Conservation (phyloP, 495 filamentous ascomycete species). For the Friedmanniomyces endolithicus region DNA sequence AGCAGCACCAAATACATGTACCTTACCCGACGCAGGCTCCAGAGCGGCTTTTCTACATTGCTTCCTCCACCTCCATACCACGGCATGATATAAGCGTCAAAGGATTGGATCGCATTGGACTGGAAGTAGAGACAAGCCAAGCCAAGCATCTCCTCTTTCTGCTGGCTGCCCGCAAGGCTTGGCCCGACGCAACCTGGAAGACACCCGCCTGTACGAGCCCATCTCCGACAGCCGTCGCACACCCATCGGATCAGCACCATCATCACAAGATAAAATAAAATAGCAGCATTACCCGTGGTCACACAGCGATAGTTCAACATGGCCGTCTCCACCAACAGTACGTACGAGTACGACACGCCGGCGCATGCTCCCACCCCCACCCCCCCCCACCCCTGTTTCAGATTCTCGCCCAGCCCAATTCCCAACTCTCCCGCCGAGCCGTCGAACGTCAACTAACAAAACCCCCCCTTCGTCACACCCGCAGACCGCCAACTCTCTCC, state of each 20-base stretch:
- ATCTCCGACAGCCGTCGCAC: background rate
- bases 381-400: conserved; percentile 20
- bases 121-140: too few species aligned
- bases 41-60: background rate
- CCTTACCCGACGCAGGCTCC: background rate
- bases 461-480: background rate
- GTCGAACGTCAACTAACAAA: conserved; percentile 1
- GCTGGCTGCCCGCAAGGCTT: too few species aligned
- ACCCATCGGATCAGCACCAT: background rate
- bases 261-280: background rate
- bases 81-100: background rate
- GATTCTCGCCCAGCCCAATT: background rate
- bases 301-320: background rate
- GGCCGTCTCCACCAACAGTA: background rate
- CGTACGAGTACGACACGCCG: background rate
- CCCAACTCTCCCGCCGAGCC: background rate
- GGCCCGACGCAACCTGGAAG: too few species aligned
- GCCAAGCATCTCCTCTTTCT: too few species aligned
- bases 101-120: too few species aligned
- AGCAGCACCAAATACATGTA: background rate
- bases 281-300: background rate
- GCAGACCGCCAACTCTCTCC: conserved; percentile 17
- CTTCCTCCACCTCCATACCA: background rate
- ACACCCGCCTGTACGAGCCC: background rate
- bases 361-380: too few species aligned